phyloP scores from a whole-genome alignment of 1,284 basidiomycete species.

The Lignosus rhinocerotis region DNA sequence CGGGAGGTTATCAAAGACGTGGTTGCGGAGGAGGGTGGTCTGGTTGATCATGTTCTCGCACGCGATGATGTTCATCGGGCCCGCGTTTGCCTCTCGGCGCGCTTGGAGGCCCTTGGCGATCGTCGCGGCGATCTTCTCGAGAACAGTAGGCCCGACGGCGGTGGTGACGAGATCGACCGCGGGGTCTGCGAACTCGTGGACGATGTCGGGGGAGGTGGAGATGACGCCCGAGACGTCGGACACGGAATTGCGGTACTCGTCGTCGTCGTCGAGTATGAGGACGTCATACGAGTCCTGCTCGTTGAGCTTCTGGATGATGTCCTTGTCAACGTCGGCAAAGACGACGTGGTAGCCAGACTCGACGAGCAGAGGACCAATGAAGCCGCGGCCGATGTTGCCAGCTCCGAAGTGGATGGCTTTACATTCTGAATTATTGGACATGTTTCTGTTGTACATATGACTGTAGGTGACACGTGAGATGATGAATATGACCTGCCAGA shows the following conservation, averaged over 20 bases:
- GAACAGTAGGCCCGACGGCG: slow-evolving; percentile 34
- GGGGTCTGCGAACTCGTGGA: slow-evolving; percentile 30
- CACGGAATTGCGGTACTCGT: slow-evolving; percentile 24
- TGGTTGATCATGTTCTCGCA: slow-evolving; percentile 44
- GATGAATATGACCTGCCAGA: background rate
- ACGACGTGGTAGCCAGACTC: slow-evolving; percentile 41
- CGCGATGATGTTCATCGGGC: slow-evolving; percentile 39
- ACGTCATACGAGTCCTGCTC: slow-evolving; percentile 29
- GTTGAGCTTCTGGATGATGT: slow-evolving; percentile 30
- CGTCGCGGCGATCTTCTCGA: slow-evolving; percentile 30
- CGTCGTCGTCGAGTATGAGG: slow-evolving; percentile 29
- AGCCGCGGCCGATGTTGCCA: slow-evolving; percentile 45
- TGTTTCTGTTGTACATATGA: background rate
- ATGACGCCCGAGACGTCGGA: slow-evolving; percentile 35
- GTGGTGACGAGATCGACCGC: slow-evolving; percentile 41
- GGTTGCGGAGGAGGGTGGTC: slow-evolving; percentile 34
- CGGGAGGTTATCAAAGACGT: slow-evolving; percentile 32
- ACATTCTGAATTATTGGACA: slow-evolving; percentile 1
- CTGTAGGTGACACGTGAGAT: background rate
- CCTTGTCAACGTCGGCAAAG: slow-evolving; percentile 33
- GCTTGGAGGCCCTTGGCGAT: slow-evolving; percentile 31
- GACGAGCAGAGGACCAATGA: slow-evolving; percentile 42
- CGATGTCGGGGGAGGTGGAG: slow-evolving; percentile 32
- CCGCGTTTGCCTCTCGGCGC: slow-evolving; percentile 22
- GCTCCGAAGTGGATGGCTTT: slow-evolving; percentile 39